Conservation (phyloP, 768 basidiomycete species). For the Leccinum fibrillosum region DNA sequence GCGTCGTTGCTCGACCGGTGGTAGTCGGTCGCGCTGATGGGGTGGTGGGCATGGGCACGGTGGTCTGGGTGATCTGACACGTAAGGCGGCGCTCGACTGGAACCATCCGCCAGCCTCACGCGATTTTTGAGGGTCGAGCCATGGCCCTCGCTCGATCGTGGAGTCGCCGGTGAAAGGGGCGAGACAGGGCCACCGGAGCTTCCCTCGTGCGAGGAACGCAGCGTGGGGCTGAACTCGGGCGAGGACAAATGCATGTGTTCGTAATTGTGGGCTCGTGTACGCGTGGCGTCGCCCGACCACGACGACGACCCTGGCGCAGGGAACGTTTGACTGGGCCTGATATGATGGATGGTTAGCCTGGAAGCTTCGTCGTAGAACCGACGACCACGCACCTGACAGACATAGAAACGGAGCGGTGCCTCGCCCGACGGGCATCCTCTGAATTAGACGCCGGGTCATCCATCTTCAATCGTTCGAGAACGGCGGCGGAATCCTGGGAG, state of each 20-base stretch:
- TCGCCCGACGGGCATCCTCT: constrained; percentile 32
- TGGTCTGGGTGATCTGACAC: constrained; percentile 14
- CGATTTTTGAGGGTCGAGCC: constrained; percentile 14
- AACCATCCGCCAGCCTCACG: constrained; percentile 9
- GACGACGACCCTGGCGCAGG: constrained; percentile 22
- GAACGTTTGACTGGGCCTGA: constrained; percentile 18
- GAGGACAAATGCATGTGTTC: constrained; percentile 16
- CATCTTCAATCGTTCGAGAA: constrained; percentile 58
- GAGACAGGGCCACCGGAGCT: constrained; percentile 50
- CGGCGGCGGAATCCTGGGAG: constrained; percentile 58
- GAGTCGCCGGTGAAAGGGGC: constrained; percentile 50
- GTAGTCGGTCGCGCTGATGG: constrained; percentile 8
- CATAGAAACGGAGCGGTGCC: constrained; percentile 44
- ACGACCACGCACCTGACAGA: constrained; percentile 31
- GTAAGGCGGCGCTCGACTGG: constrained; percentile 4
- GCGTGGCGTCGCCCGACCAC: constrained; percentile 22
- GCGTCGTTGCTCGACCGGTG: constrained; percentile 5
- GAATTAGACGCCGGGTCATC: constrained; percentile 39
- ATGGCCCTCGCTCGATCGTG: constrained; percentile 39
- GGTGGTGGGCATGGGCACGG: constrained; percentile 11
- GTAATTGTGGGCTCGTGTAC: constrained; percentile 8
- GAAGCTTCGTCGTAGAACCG: background rate
- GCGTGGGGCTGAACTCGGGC: constrained; percentile 21
- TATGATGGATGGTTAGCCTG: constrained; percentile 2
- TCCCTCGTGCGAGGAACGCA: constrained; percentile 40